Evolutionary conservation across 225 moss, liverwort and hornwort species (phyloP).

Genomic region (Pseudisothecium myosuroides): DNA sequence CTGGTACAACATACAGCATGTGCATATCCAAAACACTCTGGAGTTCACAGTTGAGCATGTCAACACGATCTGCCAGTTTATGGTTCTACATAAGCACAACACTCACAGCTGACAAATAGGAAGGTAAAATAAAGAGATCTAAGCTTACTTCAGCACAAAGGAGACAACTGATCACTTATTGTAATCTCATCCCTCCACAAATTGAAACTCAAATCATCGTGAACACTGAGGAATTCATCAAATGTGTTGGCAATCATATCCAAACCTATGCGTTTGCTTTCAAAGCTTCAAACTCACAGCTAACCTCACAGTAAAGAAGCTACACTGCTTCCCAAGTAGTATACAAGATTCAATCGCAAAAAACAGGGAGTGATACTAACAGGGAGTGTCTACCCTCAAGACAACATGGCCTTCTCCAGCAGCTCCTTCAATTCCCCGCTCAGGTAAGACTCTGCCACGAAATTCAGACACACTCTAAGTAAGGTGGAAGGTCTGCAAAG

Average conservation of each 20-base stretch:
- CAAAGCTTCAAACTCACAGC: background rate
- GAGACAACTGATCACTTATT: background rate
- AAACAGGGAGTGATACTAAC: background rate
- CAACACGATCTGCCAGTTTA: background rate
- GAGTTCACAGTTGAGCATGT: background rate
- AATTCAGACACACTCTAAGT: background rate
- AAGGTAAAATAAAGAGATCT: background rate
- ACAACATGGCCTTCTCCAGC: constrained; percentile 66
- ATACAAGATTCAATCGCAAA: constrained; percentile 7
- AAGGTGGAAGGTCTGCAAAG: background rate
- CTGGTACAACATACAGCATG: background rate
- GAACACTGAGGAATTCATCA: background rate
- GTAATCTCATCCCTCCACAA: background rate
- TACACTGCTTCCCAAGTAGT: constrained; percentile 12
- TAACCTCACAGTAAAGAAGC: background rate
- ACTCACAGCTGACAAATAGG: background rate
- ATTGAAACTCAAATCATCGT: background rate
- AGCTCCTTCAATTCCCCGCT: constrained; percentile 79
- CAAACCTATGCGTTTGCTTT: constrained; percentile 7
- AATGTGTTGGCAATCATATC: background rate
- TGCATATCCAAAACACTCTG: background rate
- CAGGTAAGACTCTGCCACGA: constrained; percentile 55
- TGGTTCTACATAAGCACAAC: background rate
- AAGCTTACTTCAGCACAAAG: background rate
- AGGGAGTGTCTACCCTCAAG: constrained; percentile 24